Conservation (phyloP, 108 stramenopile genomes). For the Hondaea fermentalgiana region DNA sequence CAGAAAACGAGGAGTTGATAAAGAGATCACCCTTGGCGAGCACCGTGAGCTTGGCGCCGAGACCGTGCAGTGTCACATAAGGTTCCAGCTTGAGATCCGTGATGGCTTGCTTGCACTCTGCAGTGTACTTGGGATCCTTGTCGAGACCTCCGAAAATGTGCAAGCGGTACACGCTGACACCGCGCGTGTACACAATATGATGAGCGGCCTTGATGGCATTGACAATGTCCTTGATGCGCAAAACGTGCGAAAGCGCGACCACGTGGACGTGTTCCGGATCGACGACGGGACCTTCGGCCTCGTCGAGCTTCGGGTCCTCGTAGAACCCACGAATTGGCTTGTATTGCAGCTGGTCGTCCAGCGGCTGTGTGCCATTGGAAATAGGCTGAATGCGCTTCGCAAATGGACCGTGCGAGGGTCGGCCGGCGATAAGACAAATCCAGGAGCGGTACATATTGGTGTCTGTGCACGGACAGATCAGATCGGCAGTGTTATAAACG, state of each 20-base stretch:
- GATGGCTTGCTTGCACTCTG: background rate
- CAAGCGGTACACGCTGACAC: background rate
- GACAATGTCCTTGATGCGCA: slow-evolving; percentile 5
- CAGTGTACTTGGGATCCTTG: background rate
- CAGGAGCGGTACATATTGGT: background rate
- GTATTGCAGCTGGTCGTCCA: background rate
- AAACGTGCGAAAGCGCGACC: background rate
- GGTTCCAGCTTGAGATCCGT: background rate
- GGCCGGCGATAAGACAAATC: slow-evolving; percentile 12
- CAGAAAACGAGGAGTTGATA: background rate
- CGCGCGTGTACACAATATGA: background rate
- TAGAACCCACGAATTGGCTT: background rate
- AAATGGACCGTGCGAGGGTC: background rate
- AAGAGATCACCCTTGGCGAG: background rate
- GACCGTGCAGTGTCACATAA: background rate
- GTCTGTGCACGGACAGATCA: slow-evolving; percentile 10
- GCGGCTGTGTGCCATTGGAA: background rate
- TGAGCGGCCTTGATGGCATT: slow-evolving; percentile 1
- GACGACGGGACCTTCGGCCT: background rate
- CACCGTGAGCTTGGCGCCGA: background rate
- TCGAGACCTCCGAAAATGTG: slow-evolving; percentile 13
- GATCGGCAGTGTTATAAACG: background rate
- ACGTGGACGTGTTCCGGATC: slow-evolving; percentile 5
- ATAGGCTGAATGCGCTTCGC: background rate
- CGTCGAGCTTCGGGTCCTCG: background rate